Evolutionary conservation across 2,329 filamentous ascomycete genomes (phyloP), one percentile per base, ranked within the genome.

Genomic region (Talaromyces funiculosus): DNA sequence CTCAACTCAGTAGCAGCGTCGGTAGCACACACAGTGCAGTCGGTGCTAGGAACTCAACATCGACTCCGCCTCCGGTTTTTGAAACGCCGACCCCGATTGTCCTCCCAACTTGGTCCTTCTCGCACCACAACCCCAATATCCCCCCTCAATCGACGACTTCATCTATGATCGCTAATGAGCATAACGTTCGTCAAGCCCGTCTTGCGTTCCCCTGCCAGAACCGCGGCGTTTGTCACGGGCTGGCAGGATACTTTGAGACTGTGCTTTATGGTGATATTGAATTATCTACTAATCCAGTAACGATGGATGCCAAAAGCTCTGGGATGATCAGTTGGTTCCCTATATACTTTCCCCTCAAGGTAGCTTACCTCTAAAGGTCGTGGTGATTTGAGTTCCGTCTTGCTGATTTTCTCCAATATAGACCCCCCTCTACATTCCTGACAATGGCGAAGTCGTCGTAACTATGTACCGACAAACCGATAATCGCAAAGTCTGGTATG

Each of bases 261-360:
- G 90, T 96, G n/a, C 82, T 99, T 20, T 99, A 97, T 72, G 82
- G 78, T 1, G 86, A 85, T 67, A 85, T 97, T 4, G 93, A 97
- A 78, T 82, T 99, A 62, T 96, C 91, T 69, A 99, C 90, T 3
- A 89, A 96, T 69, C 95, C 94, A 0, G 89, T 96, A 65, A 90
- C 88, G 31, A 97, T 99, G 77, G 90, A 94, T 60, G 79, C 80
- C 61, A 97, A 97, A 84, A 96, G 92, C 80, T 89, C 89, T 71
- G 92, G 95, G 68, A 99, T 99, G 95, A 96, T 97, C 65, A 96
- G 90, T 59, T 99, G 94, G 94, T 99, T 99, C 73, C 94, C 94
- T 1, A 97, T 99, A 31, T 97, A 93, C 78, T 99, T 99, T 72
- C 94, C 95, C 0, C 78, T 99, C 14, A 96, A 94, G 86, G 92